Base-by-base conservation (phyloP, 1,284 basidiomycete species). In the Anthracocystis walkeri region DNA sequence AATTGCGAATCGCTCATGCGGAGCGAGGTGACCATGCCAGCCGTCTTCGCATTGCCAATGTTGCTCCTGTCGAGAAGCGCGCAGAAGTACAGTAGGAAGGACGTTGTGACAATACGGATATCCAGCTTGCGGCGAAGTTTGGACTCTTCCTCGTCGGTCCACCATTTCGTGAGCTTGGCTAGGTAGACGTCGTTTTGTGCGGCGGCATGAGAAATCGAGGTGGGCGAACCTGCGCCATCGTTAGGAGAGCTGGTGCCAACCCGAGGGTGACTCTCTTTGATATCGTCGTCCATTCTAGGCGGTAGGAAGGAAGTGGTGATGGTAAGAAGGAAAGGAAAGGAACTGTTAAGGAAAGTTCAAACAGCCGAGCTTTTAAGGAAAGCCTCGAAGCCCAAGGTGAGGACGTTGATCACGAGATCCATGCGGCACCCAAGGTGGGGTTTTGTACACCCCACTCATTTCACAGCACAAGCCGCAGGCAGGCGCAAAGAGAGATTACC, bases 11-110 rank as follows among this genome's bases (percentile, higher is more conserved):
- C 72, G 7, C 57, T 66, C 52, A 84, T 69, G 40, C 42, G 7
- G 7, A 84, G 64, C 7, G 75, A 53, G 20, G 48, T 55, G 6
- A 51, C 41, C 79, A 84, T 80, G 8, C 79, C 81, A 1, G 80
- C 75, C 1, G 68, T 74, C 41, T 81, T 79, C 16, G 80, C 77
- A 45, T 82, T 82, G 65, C 80, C 80, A 16, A 81, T 73, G 45
- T 75, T 76, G 20, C 31, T 29, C 0, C 80, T 33, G 46, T 82
- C 80, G 2, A 82, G 58, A 3, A 74, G 48, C 4, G 79, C 71
- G 14, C 45, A n/a, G 3, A 69, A 23, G 35, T 82, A 79, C 21
- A 73, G 70, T 7, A 58, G 16, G 44, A 72, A 75, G 0, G 67
- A 63, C 5, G 69, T 57, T 0, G 59, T 67, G 8, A 80, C 38